Conservation (phyloP, 495 filamentous ascomycete species). For the Copromyces sp. region DNA sequence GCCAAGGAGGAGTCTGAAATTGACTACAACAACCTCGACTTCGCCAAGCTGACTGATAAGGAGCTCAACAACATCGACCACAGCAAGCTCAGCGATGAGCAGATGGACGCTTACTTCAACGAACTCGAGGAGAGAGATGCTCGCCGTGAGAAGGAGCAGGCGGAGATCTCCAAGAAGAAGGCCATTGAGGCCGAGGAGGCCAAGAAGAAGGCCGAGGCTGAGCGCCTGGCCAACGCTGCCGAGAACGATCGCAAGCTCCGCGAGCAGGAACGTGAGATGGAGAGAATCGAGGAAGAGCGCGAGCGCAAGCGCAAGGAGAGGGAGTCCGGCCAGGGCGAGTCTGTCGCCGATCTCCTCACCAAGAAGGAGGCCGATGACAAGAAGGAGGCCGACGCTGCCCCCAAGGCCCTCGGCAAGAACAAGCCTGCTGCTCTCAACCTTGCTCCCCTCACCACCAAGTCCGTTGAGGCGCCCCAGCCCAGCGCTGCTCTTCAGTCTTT, state of each 20-base stretch:
- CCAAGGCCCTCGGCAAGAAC: constrained; percentile 37
- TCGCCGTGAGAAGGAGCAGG: constrained; percentile 43
- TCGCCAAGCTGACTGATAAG: constrained; percentile 23
- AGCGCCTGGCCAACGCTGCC: constrained; percentile 23
- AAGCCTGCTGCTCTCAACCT: constrained; percentile 79
- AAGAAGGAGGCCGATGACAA: constrained; percentile 35
- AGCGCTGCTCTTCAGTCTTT: constrained; percentile 87
- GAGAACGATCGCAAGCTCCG: constrained; percentile 51
- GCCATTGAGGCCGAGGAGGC: constrained; percentile 43
- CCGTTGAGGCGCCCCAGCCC: constrained; percentile 79
- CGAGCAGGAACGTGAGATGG: constrained; percentile 44
- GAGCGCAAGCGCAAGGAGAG: constrained; percentile 36
- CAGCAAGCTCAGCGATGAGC: constrained; percentile 13
- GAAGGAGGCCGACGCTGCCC: constrained; percentile 34
- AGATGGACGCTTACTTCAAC: constrained; percentile 36
- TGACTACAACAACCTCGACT: constrained; percentile 34
- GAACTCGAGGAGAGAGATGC: constrained; percentile 46
- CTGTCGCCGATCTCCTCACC: constrained; percentile 29
- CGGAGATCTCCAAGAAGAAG: constrained; percentile 51
- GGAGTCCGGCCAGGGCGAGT: constrained; percentile 13
- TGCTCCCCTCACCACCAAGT: constrained; percentile 59
- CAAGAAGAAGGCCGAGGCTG: constrained; percentile 45
- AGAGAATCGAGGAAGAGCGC: constrained; percentile 43
- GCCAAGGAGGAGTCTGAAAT: constrained; percentile 30
- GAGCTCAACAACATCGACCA: constrained; percentile 1